Conservation (phyloP, 2,329 filamentous ascomycete species). For the Exophiala alcalophila region DNA sequence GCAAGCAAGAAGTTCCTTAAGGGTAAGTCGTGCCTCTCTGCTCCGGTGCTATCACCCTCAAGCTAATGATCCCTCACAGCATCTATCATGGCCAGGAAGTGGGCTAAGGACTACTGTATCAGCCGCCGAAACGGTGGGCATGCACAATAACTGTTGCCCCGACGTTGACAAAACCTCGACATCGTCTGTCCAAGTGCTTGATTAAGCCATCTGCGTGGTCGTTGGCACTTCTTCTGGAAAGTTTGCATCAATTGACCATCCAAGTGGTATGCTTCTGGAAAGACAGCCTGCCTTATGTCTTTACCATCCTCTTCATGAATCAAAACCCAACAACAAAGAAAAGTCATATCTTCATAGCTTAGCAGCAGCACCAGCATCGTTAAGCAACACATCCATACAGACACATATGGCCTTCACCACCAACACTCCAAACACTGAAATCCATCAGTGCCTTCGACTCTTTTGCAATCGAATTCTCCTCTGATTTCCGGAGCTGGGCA, state of each 20-base stretch:
- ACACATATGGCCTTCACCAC: background rate
- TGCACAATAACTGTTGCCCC: conserved; percentile 21
- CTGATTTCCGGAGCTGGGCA: conserved; percentile 3
- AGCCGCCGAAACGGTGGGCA: conserved; percentile 22
- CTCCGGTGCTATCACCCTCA: conserved; percentile 5
- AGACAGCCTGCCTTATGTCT: conserved; percentile 18
- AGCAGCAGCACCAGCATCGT: conserved; percentile 25
- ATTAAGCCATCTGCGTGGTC: too few species aligned
- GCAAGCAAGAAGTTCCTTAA: conserved; percentile 99
- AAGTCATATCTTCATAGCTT: too few species aligned
- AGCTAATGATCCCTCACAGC: conserved; percentile 54
- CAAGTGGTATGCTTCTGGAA: conserved; percentile 5
- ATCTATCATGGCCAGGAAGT: conserved; percentile 85
- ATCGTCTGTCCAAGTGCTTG: too few species aligned
- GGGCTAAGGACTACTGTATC: conserved; percentile 74
- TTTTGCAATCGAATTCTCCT: conserved; percentile 6
- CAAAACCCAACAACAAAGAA: conserved; percentile 21
- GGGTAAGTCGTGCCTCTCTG: conserved; percentile 58
- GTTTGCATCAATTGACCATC: background rate
- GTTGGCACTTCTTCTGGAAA: conserved; percentile 13
- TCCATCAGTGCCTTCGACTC: conserved; percentile 6
- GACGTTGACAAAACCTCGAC: too few species aligned
- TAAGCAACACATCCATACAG: conserved; percentile 21
- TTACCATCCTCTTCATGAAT: conserved; percentile 20
- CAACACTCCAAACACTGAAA: conserved; percentile 8